These are phyloP conservation scores for Xanthoceras sorbifolium DNA, from an alignment of 345 rosid genomes.

Conservation along the genomic window DNA sequence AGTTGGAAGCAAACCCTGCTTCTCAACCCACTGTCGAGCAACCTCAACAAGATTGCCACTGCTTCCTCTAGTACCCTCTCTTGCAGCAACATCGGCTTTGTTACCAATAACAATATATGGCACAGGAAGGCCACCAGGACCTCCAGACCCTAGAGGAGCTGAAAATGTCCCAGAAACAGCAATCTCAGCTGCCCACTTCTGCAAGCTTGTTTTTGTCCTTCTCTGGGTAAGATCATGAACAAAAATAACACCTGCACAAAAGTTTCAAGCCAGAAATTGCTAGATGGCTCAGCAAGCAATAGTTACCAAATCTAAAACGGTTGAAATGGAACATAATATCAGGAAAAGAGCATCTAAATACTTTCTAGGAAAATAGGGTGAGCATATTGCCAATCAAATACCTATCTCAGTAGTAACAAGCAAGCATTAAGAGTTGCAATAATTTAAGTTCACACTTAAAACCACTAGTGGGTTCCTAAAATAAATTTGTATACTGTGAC, in stretches of 20 bases:
- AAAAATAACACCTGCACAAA: constrained; percentile 83
- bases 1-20: constrained; percentile 93
- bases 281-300: not conserved
- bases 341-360: not conserved
- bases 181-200: constrained; percentile 94
- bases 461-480: not conserved
- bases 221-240: constrained; percentile 97
- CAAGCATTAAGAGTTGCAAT: not conserved
- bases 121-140: constrained; percentile 97
- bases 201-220: constrained; percentile 92
- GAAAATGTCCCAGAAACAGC: constrained; percentile 87
- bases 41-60: constrained; percentile 97
- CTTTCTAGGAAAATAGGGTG: not conserved
- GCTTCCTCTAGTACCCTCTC: constrained; percentile 93
- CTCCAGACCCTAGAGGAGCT: constrained; percentile 93
- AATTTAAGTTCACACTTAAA: not conserved
- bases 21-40: constrained; percentile 99
- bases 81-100: constrained; percentile 91
- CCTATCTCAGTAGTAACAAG: not conserved
- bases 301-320: not conserved
- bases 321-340: not conserved
- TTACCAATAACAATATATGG: constrained; percentile 93
- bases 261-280: constrained; percentile 9
- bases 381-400: not conserved
- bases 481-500: not conserved